These are phyloP conservation scores for Vigna trinervia DNA, from an alignment of 306 rosid species.

Conservation along the genomic window DNA sequence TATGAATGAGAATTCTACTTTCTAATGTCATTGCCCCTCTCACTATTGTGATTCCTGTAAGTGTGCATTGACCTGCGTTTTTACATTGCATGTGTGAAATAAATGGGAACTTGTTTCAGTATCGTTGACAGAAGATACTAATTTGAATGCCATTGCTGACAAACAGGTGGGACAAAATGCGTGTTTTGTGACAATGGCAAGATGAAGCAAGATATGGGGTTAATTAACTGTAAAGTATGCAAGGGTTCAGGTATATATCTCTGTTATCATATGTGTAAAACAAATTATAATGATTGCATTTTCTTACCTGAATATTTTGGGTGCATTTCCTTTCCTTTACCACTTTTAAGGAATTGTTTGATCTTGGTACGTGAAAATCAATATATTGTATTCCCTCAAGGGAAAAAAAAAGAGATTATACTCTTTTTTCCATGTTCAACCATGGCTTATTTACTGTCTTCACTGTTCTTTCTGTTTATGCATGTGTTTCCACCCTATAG, in stretches of 20 bases:
- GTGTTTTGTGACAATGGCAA: constrained; percentile 85
- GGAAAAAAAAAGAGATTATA: neutral
- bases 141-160: constrained; percentile 29
- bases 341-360: neutral
- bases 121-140: constrained; percentile 24
- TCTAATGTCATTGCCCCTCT: neutral
- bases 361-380: neutral
- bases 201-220: constrained; percentile 80
- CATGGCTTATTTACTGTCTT: constrained; percentile 7
- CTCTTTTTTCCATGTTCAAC: neutral
- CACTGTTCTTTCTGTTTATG: constrained; percentile 12
- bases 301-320: neutral
- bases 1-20: constrained; percentile 4
- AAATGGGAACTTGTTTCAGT: constrained; percentile 7
- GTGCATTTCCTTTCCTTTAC: neutral
- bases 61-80: neutral
- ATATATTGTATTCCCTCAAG: neutral
- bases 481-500: constrained; percentile 49
- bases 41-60: neutral
- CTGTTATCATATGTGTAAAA: neutral
- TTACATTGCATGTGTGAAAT: constrained; percentile 1
- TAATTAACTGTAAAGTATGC: constrained; percentile 88
- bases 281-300: constrained; percentile 1
- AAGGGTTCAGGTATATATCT: constrained; percentile 88
- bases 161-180: constrained; percentile 92